Conservation (phyloP, 2,329 filamentous ascomycete species). For the Xylaria sp. region DNA sequence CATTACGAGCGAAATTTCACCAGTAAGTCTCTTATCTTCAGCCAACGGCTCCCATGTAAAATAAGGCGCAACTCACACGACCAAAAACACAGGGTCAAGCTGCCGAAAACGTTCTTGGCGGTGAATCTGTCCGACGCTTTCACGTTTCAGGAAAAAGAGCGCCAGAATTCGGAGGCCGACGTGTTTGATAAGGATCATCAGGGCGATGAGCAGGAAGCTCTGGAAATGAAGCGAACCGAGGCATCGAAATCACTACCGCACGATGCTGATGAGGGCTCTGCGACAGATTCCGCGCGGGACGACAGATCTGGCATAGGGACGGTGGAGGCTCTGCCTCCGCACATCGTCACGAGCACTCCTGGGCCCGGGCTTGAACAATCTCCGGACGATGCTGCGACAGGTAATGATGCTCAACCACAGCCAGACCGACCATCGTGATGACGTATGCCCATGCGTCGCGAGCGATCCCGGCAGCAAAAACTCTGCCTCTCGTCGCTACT, state of each 20-base stretch:
- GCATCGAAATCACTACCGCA: constrained; percentile 24
- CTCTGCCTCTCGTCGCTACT: constrained; percentile 7
- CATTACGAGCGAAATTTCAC: constrained; percentile 90
- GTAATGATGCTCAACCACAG: constrained; percentile 20
- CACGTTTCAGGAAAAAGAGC: constrained; percentile 62
- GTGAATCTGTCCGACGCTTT: constrained; percentile 69
- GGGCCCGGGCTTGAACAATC: not conserved
- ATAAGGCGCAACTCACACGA: constrained; percentile 19
- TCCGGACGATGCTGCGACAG: constrained; percentile 12
- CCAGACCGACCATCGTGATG: constrained; percentile 21
- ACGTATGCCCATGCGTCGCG: constrained; percentile 17
- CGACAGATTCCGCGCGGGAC: constrained; percentile 20
- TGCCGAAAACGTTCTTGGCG: constrained; percentile 69
- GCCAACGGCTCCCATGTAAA: constrained; percentile 1
- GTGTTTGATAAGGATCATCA: constrained; percentile 54
- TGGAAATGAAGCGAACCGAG: constrained; percentile 35
- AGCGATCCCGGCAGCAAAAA: constrained; percentile 13
- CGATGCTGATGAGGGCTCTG: constrained; percentile 29
- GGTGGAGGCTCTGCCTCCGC: constrained; percentile 34
- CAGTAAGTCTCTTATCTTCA: constrained; percentile 65
- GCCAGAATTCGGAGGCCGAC: constrained; percentile 54
- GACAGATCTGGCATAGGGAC: constrained; percentile 5
- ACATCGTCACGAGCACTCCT: constrained; percentile 7
- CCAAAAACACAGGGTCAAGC: constrained; percentile 58
- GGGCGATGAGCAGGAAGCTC: constrained; percentile 31